Evolutionary conservation across 495 filamentous ascomycete species (phyloP).

Genomic region (Xylaria flabelliformis): DNA sequence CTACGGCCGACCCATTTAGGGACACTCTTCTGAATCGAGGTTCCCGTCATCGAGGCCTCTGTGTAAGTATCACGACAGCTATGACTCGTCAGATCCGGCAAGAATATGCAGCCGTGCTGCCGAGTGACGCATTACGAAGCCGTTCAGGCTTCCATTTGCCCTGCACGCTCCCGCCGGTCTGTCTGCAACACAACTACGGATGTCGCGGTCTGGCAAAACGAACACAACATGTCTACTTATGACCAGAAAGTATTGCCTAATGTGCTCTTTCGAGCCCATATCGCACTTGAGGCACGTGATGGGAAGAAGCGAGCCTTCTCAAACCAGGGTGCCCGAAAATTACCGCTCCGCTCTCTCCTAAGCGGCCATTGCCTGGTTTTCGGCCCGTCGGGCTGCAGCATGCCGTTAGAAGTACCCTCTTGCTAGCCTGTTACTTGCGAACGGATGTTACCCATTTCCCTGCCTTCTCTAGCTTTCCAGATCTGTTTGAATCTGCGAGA

Average conservation of each 20-base stretch:
- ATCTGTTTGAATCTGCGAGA: slow-evolving; percentile 29
- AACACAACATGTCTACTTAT: slow-evolving; percentile 11
- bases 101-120: slow-evolving; percentile 22
- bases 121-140: slow-evolving; percentile 28
- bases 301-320: slow-evolving; percentile 12
- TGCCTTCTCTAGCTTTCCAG: slow-evolving; percentile 15
- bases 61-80: slow-evolving; percentile 7
- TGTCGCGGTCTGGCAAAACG: neutral
- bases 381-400: slow-evolving; percentile 27
- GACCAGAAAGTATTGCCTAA: neutral
- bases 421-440: neutral
- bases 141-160: slow-evolving; percentile 15
- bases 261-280: slow-evolving; percentile 14
- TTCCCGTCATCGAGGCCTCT: neutral
- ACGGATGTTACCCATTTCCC: slow-evolving; percentile 5
- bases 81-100: slow-evolving; percentile 24
- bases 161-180: slow-evolving; percentile 16
- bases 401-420: slow-evolving; percentile 3
- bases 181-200: slow-evolving; percentile 1
- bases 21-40: neutral
- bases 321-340: slow-evolving; percentile 1
- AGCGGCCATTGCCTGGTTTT: slow-evolving; percentile 8
- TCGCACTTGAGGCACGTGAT: neutral
- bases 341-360: slow-evolving; percentile 3
- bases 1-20: neutral